A percentile compares a stretch with the other conserved stretches of the same genome.
These are phyloP conservation scores for Coffea canephora DNA, from an alignment of 257 asterid genomes.

Conservation along the genomic window DNA sequence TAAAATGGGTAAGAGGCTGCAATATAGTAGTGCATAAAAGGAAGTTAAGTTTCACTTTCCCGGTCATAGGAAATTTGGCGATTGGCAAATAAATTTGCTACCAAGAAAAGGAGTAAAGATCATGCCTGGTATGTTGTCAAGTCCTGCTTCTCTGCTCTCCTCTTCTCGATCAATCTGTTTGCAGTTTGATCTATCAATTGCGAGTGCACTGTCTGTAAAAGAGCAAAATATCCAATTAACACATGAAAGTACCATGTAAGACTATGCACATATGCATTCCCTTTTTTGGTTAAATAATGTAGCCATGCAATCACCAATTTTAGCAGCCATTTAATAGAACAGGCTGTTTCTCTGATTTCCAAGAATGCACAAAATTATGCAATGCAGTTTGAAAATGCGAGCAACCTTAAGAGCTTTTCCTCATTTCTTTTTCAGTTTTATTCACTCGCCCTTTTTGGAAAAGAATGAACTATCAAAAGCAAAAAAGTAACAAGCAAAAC, in stretches of 20 bases:
- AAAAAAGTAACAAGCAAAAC: not conserved
- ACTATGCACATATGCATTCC: not conserved
- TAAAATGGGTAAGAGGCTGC: not conserved
- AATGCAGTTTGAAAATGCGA: not conserved
- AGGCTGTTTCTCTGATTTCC: not conserved
- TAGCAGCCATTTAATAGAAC: not conserved
- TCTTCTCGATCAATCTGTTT: constrained; percentile 23
- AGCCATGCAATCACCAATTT: not conserved
- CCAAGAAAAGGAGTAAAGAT: not conserved
- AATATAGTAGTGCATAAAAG: not conserved
- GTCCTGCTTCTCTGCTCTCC: constrained; percentile 21
- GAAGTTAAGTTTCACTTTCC: not conserved
- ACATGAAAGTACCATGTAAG: not conserved
- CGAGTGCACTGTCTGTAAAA: constrained; percentile 12
- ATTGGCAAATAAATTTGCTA: not conserved
- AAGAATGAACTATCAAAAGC: not conserved
- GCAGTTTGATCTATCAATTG: constrained; percentile 19
- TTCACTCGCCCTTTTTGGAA: not conserved
- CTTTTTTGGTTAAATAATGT: not conserved
- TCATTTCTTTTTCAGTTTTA: not conserved
- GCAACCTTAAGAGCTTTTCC: not conserved
- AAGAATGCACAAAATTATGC: not conserved
- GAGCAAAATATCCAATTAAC: not conserved
- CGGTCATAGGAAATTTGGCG: not conserved
- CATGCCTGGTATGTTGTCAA: constrained; percentile 22